Percentiles rank a stretch among this genome's conserved stretches.
phyloP scores from a whole-genome alignment of 225 moss, liverwort and hornwort genomes.

The Sphagnum tenellum region DNA sequence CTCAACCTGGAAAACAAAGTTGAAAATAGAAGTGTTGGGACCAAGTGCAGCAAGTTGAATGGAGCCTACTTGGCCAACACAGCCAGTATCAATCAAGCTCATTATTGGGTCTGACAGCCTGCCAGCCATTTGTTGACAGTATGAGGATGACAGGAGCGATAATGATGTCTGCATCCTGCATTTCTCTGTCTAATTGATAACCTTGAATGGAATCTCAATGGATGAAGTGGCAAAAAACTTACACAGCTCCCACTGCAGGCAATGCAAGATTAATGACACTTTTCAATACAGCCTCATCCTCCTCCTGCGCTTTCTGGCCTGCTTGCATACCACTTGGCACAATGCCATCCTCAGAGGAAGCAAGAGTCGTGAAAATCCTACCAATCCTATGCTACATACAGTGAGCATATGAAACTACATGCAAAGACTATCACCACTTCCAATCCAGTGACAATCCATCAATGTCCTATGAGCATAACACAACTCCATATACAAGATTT shows the following conservation, averaged over 20 bases:
- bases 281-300: slow-evolving; percentile 9
- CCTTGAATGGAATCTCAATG: background rate
- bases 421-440: no score
- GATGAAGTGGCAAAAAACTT: slow-evolving; percentile 8
- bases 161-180: background rate
- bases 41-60: slow-evolving; percentile 77
- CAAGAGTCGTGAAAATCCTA: no score
- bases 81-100: slow-evolving; percentile 88
- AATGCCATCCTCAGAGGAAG: no score
- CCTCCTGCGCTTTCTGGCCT: slow-evolving; percentile 6
- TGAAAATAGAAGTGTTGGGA: slow-evolving; percentile 82
- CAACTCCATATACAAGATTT: no score
- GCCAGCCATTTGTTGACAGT: slow-evolving; percentile 1
- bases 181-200: background rate
- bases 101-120: slow-evolving; percentile 77
- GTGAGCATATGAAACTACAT: no score
- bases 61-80: slow-evolving; percentile 80
- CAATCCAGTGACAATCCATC: no score
- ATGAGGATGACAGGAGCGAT: no score
- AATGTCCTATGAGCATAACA: no score
- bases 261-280: slow-evolving; percentile 65
- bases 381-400: no score
- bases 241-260: slow-evolving; percentile 78
- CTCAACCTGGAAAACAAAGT: slow-evolving; percentile 56
- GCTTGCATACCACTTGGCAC: background rate